phyloP scores from a whole-genome alignment of 1,284 basidiomycete genomes.

The Boletus semigastroideus region DNA sequence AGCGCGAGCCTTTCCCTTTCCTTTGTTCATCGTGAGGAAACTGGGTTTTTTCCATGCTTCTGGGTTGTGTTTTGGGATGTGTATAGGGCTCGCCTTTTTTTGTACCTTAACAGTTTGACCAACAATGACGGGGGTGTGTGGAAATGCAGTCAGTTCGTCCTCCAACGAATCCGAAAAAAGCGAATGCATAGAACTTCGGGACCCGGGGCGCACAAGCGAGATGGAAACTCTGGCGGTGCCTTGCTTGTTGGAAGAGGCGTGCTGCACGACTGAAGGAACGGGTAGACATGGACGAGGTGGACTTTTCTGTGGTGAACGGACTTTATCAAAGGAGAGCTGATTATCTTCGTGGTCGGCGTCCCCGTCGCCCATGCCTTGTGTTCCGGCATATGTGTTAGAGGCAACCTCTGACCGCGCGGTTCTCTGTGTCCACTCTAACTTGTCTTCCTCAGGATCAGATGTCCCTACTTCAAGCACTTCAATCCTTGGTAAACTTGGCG shows the following conservation, averaged over 20 bases:
- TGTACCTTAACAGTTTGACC: not conserved
- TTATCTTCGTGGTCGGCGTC: not conserved
- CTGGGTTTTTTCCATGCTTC: slow-evolving; percentile 31
- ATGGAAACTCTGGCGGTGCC: not conserved
- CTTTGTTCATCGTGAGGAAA: slow-evolving; percentile 24
- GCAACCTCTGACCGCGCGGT: not conserved
- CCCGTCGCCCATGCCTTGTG: not conserved
- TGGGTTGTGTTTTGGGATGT: slow-evolving; percentile 19
- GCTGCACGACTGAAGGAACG: not conserved
- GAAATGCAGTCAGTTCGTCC: not conserved
- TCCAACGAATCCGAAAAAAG: slow-evolving; percentile 23
- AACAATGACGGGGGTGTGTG: not conserved
- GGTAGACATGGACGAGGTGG: not conserved
- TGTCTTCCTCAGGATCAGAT: slow-evolving; percentile 12
- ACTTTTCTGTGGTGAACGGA: not conserved
- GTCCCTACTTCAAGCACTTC: slow-evolving; percentile 12
- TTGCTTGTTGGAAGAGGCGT: not conserved
- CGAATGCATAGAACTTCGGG: slow-evolving; percentile 23
- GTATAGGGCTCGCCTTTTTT: not conserved
- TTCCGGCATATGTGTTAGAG: not conserved
- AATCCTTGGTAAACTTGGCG: slow-evolving; percentile 7
- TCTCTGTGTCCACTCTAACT: slow-evolving; percentile 1
- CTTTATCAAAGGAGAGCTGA: slow-evolving; percentile 3
- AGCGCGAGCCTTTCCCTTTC: slow-evolving; percentile 19
- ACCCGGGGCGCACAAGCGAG: slow-evolving; percentile 1